phyloP scores from a whole-genome alignment of 805 yeast species.

The Candida ponderosae region DNA sequence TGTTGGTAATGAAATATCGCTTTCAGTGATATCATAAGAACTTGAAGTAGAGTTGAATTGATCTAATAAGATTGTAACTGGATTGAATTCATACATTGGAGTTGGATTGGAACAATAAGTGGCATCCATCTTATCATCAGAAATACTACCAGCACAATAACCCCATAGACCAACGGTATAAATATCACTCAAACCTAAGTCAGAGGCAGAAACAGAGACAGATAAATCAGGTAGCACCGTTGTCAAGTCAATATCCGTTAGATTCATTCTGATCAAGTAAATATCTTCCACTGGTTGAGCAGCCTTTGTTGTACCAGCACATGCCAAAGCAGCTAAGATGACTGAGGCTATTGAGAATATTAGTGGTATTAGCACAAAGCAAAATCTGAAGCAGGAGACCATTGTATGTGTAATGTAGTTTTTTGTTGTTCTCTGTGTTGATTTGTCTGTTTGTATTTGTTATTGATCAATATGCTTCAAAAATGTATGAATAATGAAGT shows the following conservation, averaged over 20 bases:
- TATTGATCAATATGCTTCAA: no score
- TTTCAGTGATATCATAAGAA: conserved; percentile 13
- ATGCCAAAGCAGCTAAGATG: conserved; percentile 36
- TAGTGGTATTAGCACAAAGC: conserved; percentile 10
- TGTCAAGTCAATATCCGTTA: conserved; percentile 23
- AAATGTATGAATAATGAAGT: no score
- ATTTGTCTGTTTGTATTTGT: neutral
- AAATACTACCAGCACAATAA: conserved; percentile 41
- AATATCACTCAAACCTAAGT: conserved; percentile 34
- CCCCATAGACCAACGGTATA: conserved; percentile 59
- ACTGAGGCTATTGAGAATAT: conserved; percentile 32
- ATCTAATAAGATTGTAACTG: conserved; percentile 26
- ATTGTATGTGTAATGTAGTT: neutral
- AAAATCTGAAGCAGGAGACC: conserved; percentile 8
- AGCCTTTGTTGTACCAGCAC: conserved; percentile 39
- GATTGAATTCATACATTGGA: conserved; percentile 51
- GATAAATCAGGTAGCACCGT: conserved; percentile 6
- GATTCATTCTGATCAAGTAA: conserved; percentile 37
- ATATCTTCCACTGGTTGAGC: conserved; percentile 32
- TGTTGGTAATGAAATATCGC: conserved; percentile 43
- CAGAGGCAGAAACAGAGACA: conserved; percentile 6
- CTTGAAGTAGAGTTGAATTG: conserved; percentile 14
- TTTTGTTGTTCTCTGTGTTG: no score
- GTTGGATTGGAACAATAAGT: conserved; percentile 47
- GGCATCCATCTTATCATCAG: conserved; percentile 20